Evolutionary conservation across 306 rosid species (phyloP), one percentile per base, ranked within the genome.

Genomic region (Lathyrus tuberosus): DNA sequence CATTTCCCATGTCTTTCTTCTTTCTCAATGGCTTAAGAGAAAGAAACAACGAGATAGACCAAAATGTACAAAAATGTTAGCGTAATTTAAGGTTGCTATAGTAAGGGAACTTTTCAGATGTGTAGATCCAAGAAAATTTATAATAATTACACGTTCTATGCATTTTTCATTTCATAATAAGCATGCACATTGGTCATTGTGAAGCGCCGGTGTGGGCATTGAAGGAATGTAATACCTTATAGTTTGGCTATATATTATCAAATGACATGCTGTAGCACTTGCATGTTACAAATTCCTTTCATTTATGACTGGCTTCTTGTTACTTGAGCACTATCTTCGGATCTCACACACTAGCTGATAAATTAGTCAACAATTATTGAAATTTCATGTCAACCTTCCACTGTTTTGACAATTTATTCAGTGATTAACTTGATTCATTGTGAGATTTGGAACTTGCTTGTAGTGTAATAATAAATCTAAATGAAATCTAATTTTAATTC

Each of bases 1-100:
- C 76, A 47, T 33, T 79, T 62, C 79, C 86, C 86, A 74, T 79
- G 17, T 79, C 9, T 53, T 4, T 18, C n/a, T n/a, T n/a, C 11
- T 17, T 9, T 13, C 43, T 30, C 20, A 61, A 59, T 41, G 46
- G 51, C 10, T n/a, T 33, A 65, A 28, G 77, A 62, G 35, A 59
- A 48, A 54, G 56, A 33, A 17, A 64, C 15, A 67, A 38, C 0
- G 52, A 31, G 6, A 22, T 38, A 35, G 35, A 11, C 26, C 22
- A 41, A 18, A 42, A 65, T 22, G 56, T 5, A 62, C 18, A 51
- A 54, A 69, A 30, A 41, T 73, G 22, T 56, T 60, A 33, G 13
- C 11, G 67, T 38, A 20, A 35, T 11, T 67, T 43, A 48, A 56
- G 58, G 69, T 38, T 49, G 20, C 40, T 35, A 18, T 5, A 26